phyloP scores from a whole-genome alignment of 257 asterid genomes.

The Nemophila menziesii region DNA sequence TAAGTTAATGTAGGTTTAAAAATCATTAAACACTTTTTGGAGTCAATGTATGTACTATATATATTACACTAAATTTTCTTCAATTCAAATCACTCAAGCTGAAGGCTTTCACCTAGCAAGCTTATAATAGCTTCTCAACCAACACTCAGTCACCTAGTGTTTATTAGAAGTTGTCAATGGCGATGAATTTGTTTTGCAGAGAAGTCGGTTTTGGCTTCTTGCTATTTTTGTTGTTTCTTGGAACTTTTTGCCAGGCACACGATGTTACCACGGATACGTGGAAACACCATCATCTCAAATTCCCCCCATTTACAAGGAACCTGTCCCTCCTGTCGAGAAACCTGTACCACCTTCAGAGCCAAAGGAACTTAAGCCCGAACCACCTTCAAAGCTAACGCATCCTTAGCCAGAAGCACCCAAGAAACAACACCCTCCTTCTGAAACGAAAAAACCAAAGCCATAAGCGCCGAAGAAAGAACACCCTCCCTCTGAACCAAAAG shows the following conservation, averaged over 20 bases:
- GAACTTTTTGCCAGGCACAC: neutral
- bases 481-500: no score
- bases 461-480: no score
- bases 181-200: constrained; percentile 15
- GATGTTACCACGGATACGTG: constrained; percentile 37
- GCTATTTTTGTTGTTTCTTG: constrained; percentile 4
- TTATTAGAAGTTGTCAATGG: constrained; percentile 12
- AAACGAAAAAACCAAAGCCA: no score
- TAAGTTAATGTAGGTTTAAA: no score
- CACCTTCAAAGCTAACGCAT: no score
- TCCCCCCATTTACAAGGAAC: constrained; percentile 30
- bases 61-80: constrained; percentile 2
- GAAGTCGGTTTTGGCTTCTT: constrained; percentile 19
- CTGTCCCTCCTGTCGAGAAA: constrained; percentile 28
- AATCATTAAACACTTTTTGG: constrained; percentile 14
- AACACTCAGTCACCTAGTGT: no score
- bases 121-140: no score
- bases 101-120: neutral
- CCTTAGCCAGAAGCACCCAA: no score
- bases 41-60: no score
- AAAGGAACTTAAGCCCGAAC: no score
- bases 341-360: neutral
- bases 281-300: constrained; percentile 26
- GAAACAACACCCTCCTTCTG: no score
- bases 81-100: neutral